These are phyloP conservation scores for Cyanidium caldarium DNA, from an alignment of 23 red algal species.

Conservation along the genomic window DNA sequence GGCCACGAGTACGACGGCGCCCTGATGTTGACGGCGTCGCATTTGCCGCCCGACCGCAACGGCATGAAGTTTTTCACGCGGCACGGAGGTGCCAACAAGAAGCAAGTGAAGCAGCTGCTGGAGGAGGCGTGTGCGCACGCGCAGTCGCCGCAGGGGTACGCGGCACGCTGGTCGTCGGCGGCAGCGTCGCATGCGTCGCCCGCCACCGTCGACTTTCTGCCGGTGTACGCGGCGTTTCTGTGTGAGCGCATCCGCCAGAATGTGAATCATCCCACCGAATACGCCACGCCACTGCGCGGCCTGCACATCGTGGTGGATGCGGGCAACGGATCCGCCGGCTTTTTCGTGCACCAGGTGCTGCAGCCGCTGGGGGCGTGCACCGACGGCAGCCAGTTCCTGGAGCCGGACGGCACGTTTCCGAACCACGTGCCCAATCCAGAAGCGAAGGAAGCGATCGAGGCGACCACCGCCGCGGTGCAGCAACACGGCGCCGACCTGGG, in stretches of 20 bases:
- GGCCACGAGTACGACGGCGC: constrained; percentile 19
- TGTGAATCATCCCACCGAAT: constrained; percentile 9
- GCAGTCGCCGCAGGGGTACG: background rate
- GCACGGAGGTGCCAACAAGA: constrained; percentile 36
- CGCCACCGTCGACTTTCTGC: constrained; percentile 27
- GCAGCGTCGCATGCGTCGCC: background rate
- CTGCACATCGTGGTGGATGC: constrained; percentile 74
- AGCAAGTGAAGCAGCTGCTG: constrained; percentile 22
- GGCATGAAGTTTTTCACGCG: constrained; percentile 86
- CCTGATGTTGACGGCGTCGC: constrained; percentile 71
- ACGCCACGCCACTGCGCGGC: constrained; percentile 28
- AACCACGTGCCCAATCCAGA: constrained; percentile 91
- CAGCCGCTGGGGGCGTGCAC: constrained; percentile 39
- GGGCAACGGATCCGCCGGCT: constrained; percentile 74
- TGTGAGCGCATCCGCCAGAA: constrained; percentile 26
- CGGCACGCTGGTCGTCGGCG: background rate
- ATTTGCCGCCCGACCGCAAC: constrained; percentile 66
- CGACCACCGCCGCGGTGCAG: constrained; percentile 23
- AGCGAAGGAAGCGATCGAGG: constrained; percentile 37
- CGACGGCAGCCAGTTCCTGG: constrained; percentile 51
- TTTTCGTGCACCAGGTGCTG: constrained; percentile 52
- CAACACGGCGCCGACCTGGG: constrained; percentile 43
- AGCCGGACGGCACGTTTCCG: constrained; percentile 85
- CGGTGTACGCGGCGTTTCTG: constrained; percentile 38
- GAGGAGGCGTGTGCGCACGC: constrained; percentile 3